phyloP scores from a whole-genome alignment of 192 early-diverging fungal species.

The Gryganskiella cystojenkinii region DNA sequence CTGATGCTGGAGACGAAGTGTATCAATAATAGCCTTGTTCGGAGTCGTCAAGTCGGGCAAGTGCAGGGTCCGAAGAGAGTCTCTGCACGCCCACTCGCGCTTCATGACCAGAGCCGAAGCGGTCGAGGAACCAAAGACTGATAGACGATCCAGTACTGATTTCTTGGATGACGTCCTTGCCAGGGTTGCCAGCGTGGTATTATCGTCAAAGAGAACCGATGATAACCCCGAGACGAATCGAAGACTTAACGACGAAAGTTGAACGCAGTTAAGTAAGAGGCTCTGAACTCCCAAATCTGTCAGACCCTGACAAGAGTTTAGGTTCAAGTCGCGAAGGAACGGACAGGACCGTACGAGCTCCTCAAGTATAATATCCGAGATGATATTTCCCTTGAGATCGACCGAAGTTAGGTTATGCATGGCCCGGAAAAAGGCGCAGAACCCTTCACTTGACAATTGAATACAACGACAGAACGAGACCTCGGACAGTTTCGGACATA shows the following conservation, averaged over 20 bases:
- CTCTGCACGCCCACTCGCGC: conserved; percentile 29
- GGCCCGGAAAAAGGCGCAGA: conserved; percentile 14
- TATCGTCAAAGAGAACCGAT: conserved; percentile 30
- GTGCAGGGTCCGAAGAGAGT: conserved; percentile 15
- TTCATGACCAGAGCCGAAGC: background rate
- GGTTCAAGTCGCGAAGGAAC: conserved; percentile 24
- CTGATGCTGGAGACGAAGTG: background rate
- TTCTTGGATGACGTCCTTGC: background rate
- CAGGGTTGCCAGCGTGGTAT: background rate
- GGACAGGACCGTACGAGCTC: conserved; percentile 27
- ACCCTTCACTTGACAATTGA: conserved; percentile 11
- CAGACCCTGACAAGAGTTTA: conserved; percentile 33
- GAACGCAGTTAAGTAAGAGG: conserved; percentile 16
- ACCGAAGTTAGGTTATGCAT: conserved; percentile 20
- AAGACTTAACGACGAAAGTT: conserved; percentile 15
- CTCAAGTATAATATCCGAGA: conserved; percentile 34
- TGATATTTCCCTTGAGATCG: conserved; percentile 9
- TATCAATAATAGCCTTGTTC: conserved; percentile 12
- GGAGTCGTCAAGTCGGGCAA: conserved; percentile 25
- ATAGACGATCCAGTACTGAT: background rate
- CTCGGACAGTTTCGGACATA: conserved; percentile 24
- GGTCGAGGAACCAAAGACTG: background rate
- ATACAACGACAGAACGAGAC: conserved; percentile 27
- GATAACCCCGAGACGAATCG: conserved; percentile 28
- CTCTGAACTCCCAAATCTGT: conserved; percentile 42